Conservation (phyloP, 2,329 filamentous ascomycete species). For the Catunica adiposa region DNA sequence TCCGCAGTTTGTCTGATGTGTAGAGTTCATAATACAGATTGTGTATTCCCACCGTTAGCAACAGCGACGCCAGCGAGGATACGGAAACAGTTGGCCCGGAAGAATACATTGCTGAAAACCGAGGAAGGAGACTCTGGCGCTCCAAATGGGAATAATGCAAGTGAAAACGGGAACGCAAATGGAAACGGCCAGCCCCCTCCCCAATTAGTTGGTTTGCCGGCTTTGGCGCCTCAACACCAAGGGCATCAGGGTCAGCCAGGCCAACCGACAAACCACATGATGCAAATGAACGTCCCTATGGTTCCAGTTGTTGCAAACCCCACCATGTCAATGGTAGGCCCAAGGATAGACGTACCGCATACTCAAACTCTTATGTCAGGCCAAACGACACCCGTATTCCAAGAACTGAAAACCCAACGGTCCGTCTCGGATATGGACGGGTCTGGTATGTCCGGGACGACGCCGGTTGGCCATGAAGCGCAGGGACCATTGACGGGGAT, state of each 20-base stretch:
- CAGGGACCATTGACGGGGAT: conserved; percentile 8
- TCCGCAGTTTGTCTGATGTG: conserved; percentile 40
- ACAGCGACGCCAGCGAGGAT: conserved; percentile 16
- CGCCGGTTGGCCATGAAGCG: conserved; percentile 8
- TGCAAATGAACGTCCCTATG: no score
- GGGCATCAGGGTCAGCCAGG: no score
- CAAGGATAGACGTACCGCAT: no score
- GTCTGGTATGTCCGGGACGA: not conserved
- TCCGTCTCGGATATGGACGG: not conserved
- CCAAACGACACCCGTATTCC: not conserved
- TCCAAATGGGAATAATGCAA: no score
- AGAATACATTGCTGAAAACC: not conserved
- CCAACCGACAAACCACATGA: no score
- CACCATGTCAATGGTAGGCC: no score
- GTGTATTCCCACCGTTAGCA: conserved; percentile 30
- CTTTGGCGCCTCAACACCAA: no score
- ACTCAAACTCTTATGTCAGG: no score
- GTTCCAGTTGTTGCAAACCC: no score
- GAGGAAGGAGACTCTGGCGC: not conserved
- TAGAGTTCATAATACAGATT: conserved; percentile 39
- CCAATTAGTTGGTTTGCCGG: no score
- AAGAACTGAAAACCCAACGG: no score
- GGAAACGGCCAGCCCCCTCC: not conserved
- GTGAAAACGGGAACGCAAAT: not conserved
- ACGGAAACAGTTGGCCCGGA: conserved; percentile 10